Evolutionary conservation across 1,284 basidiomycete species (phyloP).

Genomic region (Ganoderma resinaceum): DNA sequence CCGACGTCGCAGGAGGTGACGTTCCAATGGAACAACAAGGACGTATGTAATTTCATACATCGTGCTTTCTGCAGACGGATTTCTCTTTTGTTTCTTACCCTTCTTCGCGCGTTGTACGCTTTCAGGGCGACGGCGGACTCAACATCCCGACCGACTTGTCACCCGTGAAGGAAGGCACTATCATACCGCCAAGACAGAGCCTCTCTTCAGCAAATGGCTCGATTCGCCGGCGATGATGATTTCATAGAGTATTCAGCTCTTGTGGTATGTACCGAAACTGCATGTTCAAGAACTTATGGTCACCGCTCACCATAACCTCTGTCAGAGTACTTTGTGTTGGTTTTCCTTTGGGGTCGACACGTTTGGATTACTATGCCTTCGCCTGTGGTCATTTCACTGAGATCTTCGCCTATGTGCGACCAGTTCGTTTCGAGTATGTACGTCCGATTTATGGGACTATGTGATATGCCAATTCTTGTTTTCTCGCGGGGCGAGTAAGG

Average conservation of each 20-base stretch:
- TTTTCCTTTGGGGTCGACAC: neutral
- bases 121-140: constrained; percentile 47
- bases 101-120: neutral
- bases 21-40: constrained; percentile 49
- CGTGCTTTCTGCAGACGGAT: neutral
- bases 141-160: constrained; percentile 69
- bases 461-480: neutral
- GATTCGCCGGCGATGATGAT: constrained; percentile 22
- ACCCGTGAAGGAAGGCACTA: constrained; percentile 62
- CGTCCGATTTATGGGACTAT: neutral
- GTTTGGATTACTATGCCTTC: no score
- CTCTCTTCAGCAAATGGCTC: constrained; percentile 31
- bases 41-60: constrained; percentile 40
- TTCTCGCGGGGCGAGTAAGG: neutral
- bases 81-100: neutral
- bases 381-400: neutral
- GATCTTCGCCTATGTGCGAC: neutral
- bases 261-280: neutral
- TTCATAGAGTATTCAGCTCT: neutral
- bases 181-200: constrained; percentile 54
- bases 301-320: neutral
- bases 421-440: neutral
- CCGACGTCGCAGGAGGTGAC: constrained; percentile 46
- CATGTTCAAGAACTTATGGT: neutral
- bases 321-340: neutral